These are phyloP conservation scores for Sugiyamaella boreocaroliniensis DNA, from an alignment of 805 yeast genomes.

Conservation along the genomic window DNA sequence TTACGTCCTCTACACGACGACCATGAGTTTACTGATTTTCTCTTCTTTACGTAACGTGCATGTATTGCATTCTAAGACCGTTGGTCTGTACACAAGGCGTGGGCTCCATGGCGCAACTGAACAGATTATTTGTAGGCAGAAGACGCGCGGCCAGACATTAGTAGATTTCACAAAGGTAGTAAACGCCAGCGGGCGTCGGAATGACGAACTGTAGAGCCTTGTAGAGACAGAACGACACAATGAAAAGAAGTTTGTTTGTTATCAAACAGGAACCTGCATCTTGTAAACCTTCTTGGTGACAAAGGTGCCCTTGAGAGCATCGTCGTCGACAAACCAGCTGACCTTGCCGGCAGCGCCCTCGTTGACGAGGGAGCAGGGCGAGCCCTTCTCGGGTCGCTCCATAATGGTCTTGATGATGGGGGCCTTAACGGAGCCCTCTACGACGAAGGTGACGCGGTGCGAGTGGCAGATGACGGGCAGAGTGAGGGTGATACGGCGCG, in stretches of 20 bases:
- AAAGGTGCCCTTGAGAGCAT: slow-evolving; percentile 74
- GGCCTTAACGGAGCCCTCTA: slow-evolving; percentile 93
- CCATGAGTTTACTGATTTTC: not conserved
- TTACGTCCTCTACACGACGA: too few species aligned
- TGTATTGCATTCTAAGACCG: not conserved
- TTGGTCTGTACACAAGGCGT: not conserved
- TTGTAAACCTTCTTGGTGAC: slow-evolving; percentile 68
- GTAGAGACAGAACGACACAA: too few species aligned
- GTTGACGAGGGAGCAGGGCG: slow-evolving; percentile 88
- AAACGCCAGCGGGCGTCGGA: too few species aligned
- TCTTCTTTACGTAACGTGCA: not conserved
- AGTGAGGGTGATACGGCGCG: slow-evolving; percentile 78
- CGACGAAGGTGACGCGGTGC: slow-evolving; percentile 86
- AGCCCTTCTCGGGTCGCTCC: slow-evolving; percentile 95
- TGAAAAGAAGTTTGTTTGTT: too few species aligned
- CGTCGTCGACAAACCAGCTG: slow-evolving; percentile 95
- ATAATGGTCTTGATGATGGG: slow-evolving; percentile 83
- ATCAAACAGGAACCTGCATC: slow-evolving; percentile 32
- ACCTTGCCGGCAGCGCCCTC: slow-evolving; percentile 97
- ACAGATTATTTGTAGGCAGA: too few species aligned
- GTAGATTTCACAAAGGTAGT: too few species aligned
- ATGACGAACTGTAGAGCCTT: too few species aligned
- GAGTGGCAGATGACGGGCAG: slow-evolving; percentile 95
- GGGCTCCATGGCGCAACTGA: too few species aligned
- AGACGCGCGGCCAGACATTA: too few species aligned